A percentile compares a stretch with the other conserved stretches of the same genome.
phyloP scores from a whole-genome alignment of 257 asterid species.

The Rauvolfia tetraphylla region DNA sequence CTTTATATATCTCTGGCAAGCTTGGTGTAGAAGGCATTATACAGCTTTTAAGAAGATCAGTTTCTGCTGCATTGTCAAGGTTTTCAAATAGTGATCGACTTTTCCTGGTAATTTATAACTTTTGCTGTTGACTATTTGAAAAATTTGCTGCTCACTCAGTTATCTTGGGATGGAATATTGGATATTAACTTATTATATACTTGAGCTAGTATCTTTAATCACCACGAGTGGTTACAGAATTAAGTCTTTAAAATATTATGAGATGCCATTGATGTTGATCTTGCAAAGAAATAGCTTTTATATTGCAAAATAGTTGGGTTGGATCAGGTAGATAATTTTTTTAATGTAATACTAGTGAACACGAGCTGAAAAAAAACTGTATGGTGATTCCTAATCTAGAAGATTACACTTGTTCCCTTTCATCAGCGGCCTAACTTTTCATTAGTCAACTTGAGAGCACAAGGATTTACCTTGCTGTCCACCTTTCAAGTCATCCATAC shows the following conservation, averaged over 20 bases:
- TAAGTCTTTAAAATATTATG: neutral
- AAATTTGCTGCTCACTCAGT: neutral
- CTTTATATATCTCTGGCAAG: constrained; percentile 83
- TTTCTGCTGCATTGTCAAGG: constrained; percentile 74
- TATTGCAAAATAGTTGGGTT: neutral
- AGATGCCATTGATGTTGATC: neutral
- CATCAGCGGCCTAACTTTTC: neutral
- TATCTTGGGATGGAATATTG: neutral
- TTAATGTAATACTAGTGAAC: neutral
- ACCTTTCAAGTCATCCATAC: neutral
- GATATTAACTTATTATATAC: no score
- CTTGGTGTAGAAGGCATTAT: constrained; percentile 91
- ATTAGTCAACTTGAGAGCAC: neutral
- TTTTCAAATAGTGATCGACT: constrained; percentile 88
- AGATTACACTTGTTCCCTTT: neutral
- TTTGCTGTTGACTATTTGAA: constrained; percentile 10
- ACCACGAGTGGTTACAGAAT: neutral
- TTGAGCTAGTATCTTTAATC: neutral
- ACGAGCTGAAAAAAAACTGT: neutral
- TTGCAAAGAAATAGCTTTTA: neutral
- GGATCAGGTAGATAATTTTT: neutral
- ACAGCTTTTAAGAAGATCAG: constrained; percentile 80
- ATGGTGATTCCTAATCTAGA: neutral
- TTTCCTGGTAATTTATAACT: constrained; percentile 51
- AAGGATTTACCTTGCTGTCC: neutral